Evolutionary conservation across 768 basidiomycete genomes (phyloP).

Genomic region (Boletellus emodensis): DNA sequence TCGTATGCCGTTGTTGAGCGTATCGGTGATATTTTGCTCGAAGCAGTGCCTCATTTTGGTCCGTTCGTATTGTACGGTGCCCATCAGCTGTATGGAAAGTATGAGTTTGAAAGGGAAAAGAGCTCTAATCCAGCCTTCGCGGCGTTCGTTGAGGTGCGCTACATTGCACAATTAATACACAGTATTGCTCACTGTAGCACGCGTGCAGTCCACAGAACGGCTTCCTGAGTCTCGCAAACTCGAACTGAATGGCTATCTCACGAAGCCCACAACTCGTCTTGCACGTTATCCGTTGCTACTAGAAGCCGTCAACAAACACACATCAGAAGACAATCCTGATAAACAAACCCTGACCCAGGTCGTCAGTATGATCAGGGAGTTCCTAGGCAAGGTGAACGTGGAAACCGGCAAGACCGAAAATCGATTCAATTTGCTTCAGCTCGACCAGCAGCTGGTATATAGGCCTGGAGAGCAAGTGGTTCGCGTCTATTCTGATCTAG

Average conservation of each 20-base stretch:
- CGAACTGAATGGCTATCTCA: constrained; percentile 95
- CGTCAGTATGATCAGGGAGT: constrained; percentile 71
- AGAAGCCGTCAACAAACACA: constrained; percentile 89
- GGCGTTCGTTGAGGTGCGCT: constrained; percentile 85
- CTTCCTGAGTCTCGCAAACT: constrained; percentile 93
- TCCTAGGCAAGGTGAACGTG: constrained; percentile 82
- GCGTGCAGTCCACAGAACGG: constrained; percentile 77
- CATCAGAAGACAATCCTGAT: constrained; percentile 86
- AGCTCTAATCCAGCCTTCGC: constrained; percentile 87
- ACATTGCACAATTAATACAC: neutral
- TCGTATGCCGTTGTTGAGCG: constrained; percentile 88
- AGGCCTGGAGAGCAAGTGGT: constrained; percentile 89
- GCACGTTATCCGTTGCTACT: constrained; percentile 95
- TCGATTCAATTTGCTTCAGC: constrained; percentile 89
- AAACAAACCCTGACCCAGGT: constrained; percentile 74
- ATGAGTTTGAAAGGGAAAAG: constrained; percentile 99
- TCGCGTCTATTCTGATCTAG: constrained; percentile 28
- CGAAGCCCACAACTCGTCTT: constrained; percentile 95
- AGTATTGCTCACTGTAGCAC: constrained; percentile 1
- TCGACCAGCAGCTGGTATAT: constrained; percentile 89
- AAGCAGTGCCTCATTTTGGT: constrained; percentile 79
- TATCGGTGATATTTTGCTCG: constrained; percentile 88
- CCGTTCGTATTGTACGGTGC: constrained; percentile 96
- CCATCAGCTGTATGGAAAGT: constrained; percentile 97
- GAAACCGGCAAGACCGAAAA: constrained; percentile 97